Evolutionary conservation across 2,329 filamentous ascomycete species (phyloP).

Genomic region (Aureobasidium mangrovei): DNA sequence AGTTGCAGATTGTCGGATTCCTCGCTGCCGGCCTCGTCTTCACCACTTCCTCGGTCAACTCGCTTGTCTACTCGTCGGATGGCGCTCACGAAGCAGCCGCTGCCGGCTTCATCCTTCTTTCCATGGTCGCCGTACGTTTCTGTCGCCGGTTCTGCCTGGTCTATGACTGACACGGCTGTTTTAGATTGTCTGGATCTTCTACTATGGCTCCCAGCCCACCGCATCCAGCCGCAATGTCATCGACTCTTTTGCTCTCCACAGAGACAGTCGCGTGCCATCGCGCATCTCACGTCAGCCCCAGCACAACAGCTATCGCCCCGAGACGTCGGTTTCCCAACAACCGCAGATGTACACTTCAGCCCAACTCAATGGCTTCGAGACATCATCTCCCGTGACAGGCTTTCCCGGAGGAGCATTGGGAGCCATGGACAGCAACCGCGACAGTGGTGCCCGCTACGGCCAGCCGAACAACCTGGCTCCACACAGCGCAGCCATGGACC

Average conservation of each 20-base stretch:
- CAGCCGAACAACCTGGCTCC: conserved; percentile 11
- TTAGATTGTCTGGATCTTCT: conserved; percentile 96
- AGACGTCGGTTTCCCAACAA: conserved; percentile 67
- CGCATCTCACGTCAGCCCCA: conserved; percentile 62
- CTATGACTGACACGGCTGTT: neutral
- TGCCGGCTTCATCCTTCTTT: conserved; percentile 86
- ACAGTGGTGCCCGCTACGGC: conserved; percentile 36
- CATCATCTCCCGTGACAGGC: conserved; percentile 73
- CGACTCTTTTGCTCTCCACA: conserved; percentile 90
- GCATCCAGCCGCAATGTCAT: conserved; percentile 82
- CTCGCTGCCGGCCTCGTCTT: conserved; percentile 75
- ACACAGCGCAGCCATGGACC: conserved; percentile 11
- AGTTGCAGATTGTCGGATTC: conserved; percentile 67
- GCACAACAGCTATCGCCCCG: conserved; percentile 63
- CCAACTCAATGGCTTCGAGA: conserved; percentile 92
- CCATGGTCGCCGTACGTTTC: conserved; percentile 74
- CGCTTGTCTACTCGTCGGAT: conserved; percentile 66
- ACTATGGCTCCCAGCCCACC: conserved; percentile 88
- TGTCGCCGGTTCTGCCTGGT: neutral
- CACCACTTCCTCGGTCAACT: conserved; percentile 77
- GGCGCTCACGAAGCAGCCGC: conserved; percentile 70
- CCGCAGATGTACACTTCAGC: conserved; percentile 98
- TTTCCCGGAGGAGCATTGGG: conserved; percentile 51
- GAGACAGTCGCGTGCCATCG: conserved; percentile 57
- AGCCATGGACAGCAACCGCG: conserved; percentile 44